phyloP scores from a whole-genome alignment of 2,329 filamentous ascomycete genomes.

The Neodidymelliopsis sp. region DNA sequence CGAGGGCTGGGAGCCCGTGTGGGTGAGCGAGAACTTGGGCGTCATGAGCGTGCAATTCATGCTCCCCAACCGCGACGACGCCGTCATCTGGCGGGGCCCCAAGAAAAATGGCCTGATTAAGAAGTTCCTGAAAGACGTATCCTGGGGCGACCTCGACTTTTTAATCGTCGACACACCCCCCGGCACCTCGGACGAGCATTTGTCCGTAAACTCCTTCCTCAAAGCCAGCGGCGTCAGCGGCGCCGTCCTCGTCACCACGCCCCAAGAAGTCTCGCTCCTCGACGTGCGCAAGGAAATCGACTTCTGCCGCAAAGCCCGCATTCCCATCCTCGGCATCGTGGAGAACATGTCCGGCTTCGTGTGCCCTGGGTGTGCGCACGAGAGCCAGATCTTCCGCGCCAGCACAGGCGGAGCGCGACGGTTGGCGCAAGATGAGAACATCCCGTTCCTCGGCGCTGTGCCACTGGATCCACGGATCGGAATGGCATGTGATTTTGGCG shows the following conservation, averaged over 20 bases:
- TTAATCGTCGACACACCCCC: constrained; percentile 94
- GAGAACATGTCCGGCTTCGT: constrained; percentile 99
- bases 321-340: constrained; percentile 84
- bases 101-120: constrained; percentile 99
- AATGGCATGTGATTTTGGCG: constrained; percentile 95
- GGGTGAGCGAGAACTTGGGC: constrained; percentile 91
- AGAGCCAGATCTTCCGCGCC: constrained; percentile 84
- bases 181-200: constrained; percentile 92
- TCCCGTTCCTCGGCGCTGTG: constrained; percentile 88
- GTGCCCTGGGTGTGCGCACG: constrained; percentile 86
- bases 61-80: constrained; percentile 91
- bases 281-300: constrained; percentile 98
- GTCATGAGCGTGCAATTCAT: constrained; percentile 99
- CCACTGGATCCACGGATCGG: constrained; percentile 93
- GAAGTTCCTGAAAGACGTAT: constrained; percentile 96
- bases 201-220: constrained; percentile 90
- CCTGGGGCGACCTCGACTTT: constrained; percentile 96
- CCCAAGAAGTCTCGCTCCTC: constrained; percentile 89
- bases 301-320: constrained; percentile 94
- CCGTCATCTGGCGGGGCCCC: constrained; percentile 94
- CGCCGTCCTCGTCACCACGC: constrained; percentile 91
- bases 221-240: constrained; percentile 93
- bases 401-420: constrained; percentile 86
- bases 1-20: constrained; percentile 92
- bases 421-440: constrained; percentile 83